These are phyloP conservation scores for Ustilago trichophora DNA, from an alignment of 1,284 basidiomycete genomes.

Conservation along the genomic window DNA sequence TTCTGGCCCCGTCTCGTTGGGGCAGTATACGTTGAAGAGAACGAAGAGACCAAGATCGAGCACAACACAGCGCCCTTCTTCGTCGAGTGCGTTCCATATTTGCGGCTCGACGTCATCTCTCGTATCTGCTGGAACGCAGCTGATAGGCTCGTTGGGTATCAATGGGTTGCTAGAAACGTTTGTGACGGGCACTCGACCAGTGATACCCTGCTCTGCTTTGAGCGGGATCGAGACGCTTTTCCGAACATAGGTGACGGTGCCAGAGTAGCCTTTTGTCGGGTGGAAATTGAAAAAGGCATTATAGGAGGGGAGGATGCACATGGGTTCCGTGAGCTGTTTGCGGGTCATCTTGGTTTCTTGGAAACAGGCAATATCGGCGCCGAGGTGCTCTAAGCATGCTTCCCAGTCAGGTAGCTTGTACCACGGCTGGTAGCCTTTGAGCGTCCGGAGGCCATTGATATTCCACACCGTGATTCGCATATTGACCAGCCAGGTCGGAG, in stretches of 20 bases:
- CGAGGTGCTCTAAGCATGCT: constrained; percentile 57
- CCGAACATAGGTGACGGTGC: constrained; percentile 59
- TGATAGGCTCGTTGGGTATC: constrained; percentile 40
- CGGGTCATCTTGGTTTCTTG: constrained; percentile 65
- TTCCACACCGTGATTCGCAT: constrained; percentile 64
- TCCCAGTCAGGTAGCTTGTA: constrained; percentile 57
- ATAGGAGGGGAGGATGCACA: constrained; percentile 59
- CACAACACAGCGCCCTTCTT: constrained; percentile 81
- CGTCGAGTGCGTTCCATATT: constrained; percentile 71
- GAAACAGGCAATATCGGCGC: constrained; percentile 63
- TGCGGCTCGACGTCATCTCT: constrained; percentile 42
- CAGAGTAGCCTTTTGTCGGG: constrained; percentile 59
- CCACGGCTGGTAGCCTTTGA: constrained; percentile 63
- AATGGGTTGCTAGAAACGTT: constrained; percentile 16
- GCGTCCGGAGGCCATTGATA: constrained; percentile 63
- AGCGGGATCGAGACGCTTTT: constrained; percentile 52
- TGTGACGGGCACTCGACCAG: constrained; percentile 33
- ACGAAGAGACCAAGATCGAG: constrained; percentile 91
- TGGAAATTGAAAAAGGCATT: constrained; percentile 63
- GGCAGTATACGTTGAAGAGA: constrained; percentile 96
- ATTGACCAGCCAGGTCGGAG: no score
- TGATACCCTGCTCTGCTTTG: constrained; percentile 59
- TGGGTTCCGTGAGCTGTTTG: constrained; percentile 56
- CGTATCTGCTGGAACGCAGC: constrained; percentile 40
- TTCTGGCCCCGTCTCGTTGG: constrained; percentile 86